Conservation (phyloP, 148 eudicot genomes). For the Fagopyrum esculentum region DNA sequence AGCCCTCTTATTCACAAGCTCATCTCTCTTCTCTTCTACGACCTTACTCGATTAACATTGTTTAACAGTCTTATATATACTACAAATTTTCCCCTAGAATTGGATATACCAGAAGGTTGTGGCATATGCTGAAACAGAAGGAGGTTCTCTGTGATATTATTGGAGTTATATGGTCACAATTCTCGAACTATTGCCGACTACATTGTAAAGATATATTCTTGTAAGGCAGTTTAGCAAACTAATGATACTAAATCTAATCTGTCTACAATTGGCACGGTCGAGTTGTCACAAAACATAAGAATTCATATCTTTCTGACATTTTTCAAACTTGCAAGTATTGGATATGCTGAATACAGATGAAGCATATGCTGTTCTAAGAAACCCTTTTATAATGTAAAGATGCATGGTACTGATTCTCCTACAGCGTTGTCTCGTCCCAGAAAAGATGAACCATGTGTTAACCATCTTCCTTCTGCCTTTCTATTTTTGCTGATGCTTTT, state of each 20-base stretch:
- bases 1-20: conserved; percentile 14
- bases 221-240: not conserved
- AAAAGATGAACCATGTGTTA: not conserved
- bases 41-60: not conserved
- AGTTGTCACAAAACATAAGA: not conserved
- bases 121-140: conserved; percentile 20
- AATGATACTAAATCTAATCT: not conserved
- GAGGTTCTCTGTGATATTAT: conserved; percentile 9
- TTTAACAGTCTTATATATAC: conserved; percentile 11
- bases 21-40: not conserved
- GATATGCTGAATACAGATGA: conserved; percentile 9
- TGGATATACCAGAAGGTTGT: conserved; percentile 17
- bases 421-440: not conserved
- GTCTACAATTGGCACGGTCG: not conserved
- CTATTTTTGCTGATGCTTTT: not conserved
- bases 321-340: not conserved
- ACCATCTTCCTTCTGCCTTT: not conserved
- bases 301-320: not conserved
- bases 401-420: conserved; percentile 3
- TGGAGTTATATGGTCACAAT: conserved; percentile 20
- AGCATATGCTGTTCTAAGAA: conserved; percentile 13
- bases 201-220: too few species aligned
- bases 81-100: not conserved
- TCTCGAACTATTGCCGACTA: not conserved
- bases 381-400: not conserved